These are phyloP conservation scores for Saturnispora bothae DNA, from an alignment of 805 yeast genomes.

Conservation along the genomic window DNA sequence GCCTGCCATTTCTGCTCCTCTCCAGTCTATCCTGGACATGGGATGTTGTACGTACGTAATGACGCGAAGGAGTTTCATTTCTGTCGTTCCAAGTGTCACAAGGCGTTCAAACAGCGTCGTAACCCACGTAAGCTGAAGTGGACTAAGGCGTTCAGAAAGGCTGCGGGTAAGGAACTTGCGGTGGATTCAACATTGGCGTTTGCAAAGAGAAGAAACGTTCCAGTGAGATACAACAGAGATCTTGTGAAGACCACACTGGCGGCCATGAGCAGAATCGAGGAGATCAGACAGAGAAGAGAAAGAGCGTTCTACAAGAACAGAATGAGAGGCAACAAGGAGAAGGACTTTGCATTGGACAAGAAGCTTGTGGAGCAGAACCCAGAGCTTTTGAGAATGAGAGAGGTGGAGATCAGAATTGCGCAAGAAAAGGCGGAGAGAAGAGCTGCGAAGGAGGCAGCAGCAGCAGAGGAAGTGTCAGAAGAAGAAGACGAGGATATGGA, in stretches of 20 bases:
- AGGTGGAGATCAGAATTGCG: constrained; percentile 74
- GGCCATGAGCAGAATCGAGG: constrained; percentile 94
- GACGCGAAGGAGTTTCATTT: constrained; percentile 96
- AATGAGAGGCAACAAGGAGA: constrained; percentile 95
- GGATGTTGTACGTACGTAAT: constrained; percentile 95
- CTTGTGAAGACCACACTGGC: constrained; percentile 85
- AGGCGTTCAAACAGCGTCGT: constrained; percentile 93
- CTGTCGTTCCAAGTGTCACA: constrained; percentile 97
- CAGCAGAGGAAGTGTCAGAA: constrained; percentile 33
- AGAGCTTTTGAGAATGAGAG: constrained; percentile 83
- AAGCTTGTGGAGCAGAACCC: constrained; percentile 84
- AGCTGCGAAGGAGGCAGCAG: constrained; percentile 27
- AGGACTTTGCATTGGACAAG: constrained; percentile 73
- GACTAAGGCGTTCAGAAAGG: constrained; percentile 98
- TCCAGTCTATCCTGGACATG: constrained; percentile 91
- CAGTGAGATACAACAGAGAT: constrained; percentile 95
- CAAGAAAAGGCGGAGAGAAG: constrained; percentile 57
- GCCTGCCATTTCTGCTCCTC: constrained; percentile 96
- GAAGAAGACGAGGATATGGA: constrained; percentile 38
- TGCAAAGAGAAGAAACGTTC: constrained; percentile 95
- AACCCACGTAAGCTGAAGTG: constrained; percentile 96
- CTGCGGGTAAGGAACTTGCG: constrained; percentile 97
- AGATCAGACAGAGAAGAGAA: constrained; percentile 92
- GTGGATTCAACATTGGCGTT: constrained; percentile 94
- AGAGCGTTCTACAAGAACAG: constrained; percentile 98